These are phyloP conservation scores for Calycina marina DNA, from an alignment of 2,329 filamentous ascomycete genomes.

Conservation along the genomic window DNA sequence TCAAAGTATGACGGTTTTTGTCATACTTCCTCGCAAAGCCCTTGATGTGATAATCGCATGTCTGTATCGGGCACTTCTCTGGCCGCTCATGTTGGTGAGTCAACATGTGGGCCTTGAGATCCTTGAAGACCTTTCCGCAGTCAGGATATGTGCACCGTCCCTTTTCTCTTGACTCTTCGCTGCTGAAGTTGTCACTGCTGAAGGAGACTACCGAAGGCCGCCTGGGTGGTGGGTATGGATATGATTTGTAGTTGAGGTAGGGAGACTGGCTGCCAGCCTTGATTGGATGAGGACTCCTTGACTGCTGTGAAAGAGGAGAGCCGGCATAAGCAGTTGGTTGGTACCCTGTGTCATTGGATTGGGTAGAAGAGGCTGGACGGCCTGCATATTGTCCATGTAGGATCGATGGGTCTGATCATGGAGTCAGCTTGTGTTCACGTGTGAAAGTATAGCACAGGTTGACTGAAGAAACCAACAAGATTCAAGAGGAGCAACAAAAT, in stretches of 20 bases:
- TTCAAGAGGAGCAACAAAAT: constrained; percentile 35
- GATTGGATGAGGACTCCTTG: constrained; percentile 16
- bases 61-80: constrained; percentile 88
- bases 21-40: constrained; percentile 96
- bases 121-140: constrained; percentile 45
- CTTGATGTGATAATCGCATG: constrained; percentile 86
- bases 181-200: constrained; percentile 20
- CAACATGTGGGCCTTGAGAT: constrained; percentile 78
- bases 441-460: constrained; percentile 18
- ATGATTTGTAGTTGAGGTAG: constrained; percentile 15
- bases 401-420: constrained; percentile 23
- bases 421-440: too few relatives aligned
- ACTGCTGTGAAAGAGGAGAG: constrained; percentile 21
- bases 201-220: constrained; percentile 19
- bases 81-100: constrained; percentile 89
- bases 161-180: constrained; percentile 21
- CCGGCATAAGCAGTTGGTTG: constrained; percentile 18
- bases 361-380: constrained; percentile 14
- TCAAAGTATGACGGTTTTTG: constrained; percentile 91
- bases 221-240: constrained; percentile 18
- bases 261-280: constrained; percentile 21
- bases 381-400: constrained; percentile 17
- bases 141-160: constrained; percentile 39
- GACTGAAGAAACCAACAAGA: constrained; percentile 36
- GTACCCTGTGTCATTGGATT: constrained; percentile 15